Percentiles rank a stretch among this genome's conserved stretches.
Evolutionary conservation across 2,329 filamentous ascomycete genomes (phyloP).

Genomic region (Botrytis tulipae): DNA sequence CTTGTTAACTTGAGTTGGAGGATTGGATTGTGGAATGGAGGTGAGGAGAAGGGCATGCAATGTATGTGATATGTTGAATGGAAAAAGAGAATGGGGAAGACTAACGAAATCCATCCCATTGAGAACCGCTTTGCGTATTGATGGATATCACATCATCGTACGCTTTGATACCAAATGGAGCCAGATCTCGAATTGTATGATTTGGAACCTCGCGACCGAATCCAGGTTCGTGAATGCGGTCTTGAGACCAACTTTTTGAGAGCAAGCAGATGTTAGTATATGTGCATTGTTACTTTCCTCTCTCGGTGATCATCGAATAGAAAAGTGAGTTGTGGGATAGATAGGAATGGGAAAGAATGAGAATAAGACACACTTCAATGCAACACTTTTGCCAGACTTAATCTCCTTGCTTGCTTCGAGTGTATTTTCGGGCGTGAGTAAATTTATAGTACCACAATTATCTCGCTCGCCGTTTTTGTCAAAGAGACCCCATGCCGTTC

Average conservation of each 20-base stretch:
- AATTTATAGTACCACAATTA: conserved; percentile 45
- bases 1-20: neutral
- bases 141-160: conserved; percentile 53
- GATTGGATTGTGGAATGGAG: neutral
- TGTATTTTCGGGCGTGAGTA: conserved; percentile 45
- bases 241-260: conserved; percentile 23
- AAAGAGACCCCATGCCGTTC: conserved; percentile 45
- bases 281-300: neutral
- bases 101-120: conserved; percentile 47
- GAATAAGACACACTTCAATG: conserved; percentile 25
- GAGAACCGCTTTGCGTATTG: conserved; percentile 48
- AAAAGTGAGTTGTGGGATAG: neutral
- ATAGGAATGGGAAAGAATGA: neutral
- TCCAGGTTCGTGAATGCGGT: conserved; percentile 25
- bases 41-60: neutral
- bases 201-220: conserved; percentile 25
- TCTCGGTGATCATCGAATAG: neutral
- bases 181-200: conserved; percentile 23
- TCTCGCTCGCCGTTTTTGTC: conserved; percentile 45
- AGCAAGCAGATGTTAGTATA: conserved; percentile 5
- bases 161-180: conserved; percentile 41
- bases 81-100: neutral
- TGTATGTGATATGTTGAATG: neutral
- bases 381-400: conserved; percentile 42
- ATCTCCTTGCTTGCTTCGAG: conserved; percentile 44